phyloP scores from a whole-genome alignment of 208 protist species.

The Crithidia bombi region DNA sequence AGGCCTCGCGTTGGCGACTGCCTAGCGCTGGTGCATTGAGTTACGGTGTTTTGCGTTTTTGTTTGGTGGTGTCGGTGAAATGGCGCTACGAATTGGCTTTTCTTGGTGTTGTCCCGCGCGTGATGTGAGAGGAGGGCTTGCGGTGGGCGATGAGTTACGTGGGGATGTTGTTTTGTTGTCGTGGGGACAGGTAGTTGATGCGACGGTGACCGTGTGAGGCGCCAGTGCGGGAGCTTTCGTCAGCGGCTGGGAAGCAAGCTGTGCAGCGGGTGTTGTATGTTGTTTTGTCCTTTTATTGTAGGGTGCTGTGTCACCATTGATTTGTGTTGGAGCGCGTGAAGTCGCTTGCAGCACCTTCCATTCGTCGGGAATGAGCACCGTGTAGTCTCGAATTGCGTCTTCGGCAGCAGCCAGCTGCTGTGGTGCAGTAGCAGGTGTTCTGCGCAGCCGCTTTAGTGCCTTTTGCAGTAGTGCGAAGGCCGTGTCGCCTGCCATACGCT shows the following conservation, averaged over 20 bases:
- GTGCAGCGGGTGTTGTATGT: too few species aligned
- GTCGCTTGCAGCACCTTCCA: neutral
- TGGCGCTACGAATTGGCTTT: too few species aligned
- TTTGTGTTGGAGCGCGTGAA: neutral
- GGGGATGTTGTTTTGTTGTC: neutral
- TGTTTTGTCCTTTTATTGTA: too few species aligned
- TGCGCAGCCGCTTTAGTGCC: neutral
- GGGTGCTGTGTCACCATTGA: too few species aligned
- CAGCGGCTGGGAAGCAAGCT: too few species aligned
- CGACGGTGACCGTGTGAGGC: neutral
- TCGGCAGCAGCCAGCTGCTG: neutral
- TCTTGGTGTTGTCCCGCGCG: too few species aligned
- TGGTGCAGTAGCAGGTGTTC: neutral
- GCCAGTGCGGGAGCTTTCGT: too few species aligned
- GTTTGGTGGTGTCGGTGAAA: too few species aligned
- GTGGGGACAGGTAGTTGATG: neutral
- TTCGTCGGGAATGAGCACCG: too few species aligned
- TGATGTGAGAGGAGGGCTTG: neutral
- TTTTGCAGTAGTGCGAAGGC: constrained; percentile 13
- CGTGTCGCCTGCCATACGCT: neutral
- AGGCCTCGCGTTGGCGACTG: too few species aligned
- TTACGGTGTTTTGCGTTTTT: too few species aligned
- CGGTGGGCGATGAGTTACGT: neutral
- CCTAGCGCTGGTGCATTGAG: too few species aligned
- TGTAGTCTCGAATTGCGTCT: constrained; percentile 13